A percentile compares a stretch with the other conserved stretches of the same genome.
phyloP scores from a whole-genome alignment of 352 stramenopile genomes.

The Phytophthora kernoviae region DNA sequence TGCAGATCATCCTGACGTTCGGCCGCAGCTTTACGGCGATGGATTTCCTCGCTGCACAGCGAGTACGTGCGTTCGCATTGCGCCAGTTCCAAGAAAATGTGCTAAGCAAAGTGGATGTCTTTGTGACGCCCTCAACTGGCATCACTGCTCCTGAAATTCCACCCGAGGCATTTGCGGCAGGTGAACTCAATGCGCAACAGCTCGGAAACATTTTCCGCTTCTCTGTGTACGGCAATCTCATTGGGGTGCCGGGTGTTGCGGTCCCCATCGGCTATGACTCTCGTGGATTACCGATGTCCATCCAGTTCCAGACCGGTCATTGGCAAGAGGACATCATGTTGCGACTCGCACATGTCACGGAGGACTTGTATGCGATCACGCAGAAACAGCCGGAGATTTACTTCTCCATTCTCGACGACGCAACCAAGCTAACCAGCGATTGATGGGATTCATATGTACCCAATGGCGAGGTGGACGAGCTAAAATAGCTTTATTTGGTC shows the following conservation, averaged over 20 bases:
- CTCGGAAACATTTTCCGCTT: slow-evolving; percentile 80
- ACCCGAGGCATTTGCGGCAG: slow-evolving; percentile 41
- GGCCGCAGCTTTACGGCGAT: slow-evolving; percentile 65
- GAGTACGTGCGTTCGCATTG: slow-evolving; percentile 82
- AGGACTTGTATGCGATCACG: slow-evolving; percentile 41
- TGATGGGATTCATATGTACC: not conserved
- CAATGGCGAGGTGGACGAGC: no score
- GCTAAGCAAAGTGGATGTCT: slow-evolving; percentile 88
- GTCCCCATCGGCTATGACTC: slow-evolving; percentile 78
- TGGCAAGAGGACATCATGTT: slow-evolving; percentile 81
- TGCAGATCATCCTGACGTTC: slow-evolving; percentile 74
- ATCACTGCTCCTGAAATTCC: slow-evolving; percentile 79
- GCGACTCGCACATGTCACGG: slow-evolving; percentile 60
- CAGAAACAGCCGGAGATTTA: slow-evolving; percentile 67
- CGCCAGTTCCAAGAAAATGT: slow-evolving; percentile 74
- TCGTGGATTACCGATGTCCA: slow-evolving; percentile 67
- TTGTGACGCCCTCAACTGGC: slow-evolving; percentile 84
- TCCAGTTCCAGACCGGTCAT: slow-evolving; percentile 80
- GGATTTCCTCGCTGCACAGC: slow-evolving; percentile 88
- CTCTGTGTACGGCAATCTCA: slow-evolving; percentile 87
- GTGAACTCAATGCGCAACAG: slow-evolving; percentile 62
- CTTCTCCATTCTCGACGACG: slow-evolving; percentile 68
- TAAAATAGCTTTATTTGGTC: no score
- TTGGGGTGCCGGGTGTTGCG: slow-evolving; percentile 79
- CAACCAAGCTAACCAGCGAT: slow-evolving; percentile 18